A percentile compares a stretch with the other conserved stretches of the same genome.
phyloP scores from a whole-genome alignment of 495 filamentous ascomycete species.

The Xylaria castorea region DNA sequence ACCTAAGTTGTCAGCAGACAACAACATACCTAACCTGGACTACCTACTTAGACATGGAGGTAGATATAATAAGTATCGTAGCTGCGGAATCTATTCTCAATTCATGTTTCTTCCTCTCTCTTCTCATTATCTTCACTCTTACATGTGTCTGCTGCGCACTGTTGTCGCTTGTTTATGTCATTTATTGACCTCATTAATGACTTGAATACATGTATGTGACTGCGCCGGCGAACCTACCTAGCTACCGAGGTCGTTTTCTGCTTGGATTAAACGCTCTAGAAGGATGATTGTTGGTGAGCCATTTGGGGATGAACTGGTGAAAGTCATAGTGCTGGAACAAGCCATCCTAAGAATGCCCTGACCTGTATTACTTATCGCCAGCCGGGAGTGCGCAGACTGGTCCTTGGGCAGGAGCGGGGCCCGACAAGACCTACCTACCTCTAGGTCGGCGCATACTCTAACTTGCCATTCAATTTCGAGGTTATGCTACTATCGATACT shows the following conservation, averaged over 20 bases:
- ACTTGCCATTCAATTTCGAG: not conserved
- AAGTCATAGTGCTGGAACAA: not conserved
- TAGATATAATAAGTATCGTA: constrained; percentile 12
- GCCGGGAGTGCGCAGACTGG: too few species aligned
- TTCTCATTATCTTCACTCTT: not conserved
- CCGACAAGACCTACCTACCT: too few species aligned
- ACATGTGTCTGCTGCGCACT: not conserved
- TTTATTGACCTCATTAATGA: not conserved
- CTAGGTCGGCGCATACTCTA: not conserved
- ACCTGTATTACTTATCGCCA: not conserved
- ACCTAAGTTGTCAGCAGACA: constrained; percentile 3
- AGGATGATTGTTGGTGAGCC: not conserved
- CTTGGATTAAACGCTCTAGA: not conserved
- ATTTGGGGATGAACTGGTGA: not conserved
- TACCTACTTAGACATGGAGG: not conserved
- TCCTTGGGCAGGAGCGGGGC: not conserved
- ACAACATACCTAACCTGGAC: not conserved
- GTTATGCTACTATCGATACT: constrained; percentile 10
- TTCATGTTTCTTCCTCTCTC: not conserved
- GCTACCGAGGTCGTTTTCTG: not conserved
- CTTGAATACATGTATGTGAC: not conserved
- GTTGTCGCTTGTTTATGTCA: not conserved
- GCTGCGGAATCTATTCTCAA: constrained; percentile 10
- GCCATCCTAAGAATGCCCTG: not conserved
- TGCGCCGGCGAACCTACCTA: not conserved